Evolutionary conservation across 2,329 filamentous ascomycete genomes (phyloP).

Genomic region (Microdochium nivale): DNA sequence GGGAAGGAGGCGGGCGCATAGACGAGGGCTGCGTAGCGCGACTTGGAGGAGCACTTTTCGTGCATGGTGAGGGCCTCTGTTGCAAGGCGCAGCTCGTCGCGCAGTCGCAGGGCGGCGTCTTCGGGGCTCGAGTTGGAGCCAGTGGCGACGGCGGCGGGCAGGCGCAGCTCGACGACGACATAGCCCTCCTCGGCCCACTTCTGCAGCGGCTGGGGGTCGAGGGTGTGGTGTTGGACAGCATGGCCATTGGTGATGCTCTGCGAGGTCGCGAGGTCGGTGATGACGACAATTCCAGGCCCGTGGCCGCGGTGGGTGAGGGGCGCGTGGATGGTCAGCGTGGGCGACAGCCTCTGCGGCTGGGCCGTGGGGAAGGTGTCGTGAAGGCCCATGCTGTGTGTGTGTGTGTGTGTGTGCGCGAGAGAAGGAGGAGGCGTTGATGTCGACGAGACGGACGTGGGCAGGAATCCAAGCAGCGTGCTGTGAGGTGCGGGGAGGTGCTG

Average conservation of each 20-base stretch:
- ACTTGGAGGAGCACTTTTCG: slow-evolving; percentile 3
- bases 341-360: slow-evolving; percentile 5
- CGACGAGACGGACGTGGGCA: too few species aligned
- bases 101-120: slow-evolving; percentile 5
- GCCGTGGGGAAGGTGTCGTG: slow-evolving; percentile 7
- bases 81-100: slow-evolving; percentile 9
- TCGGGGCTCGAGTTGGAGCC: slow-evolving; percentile 6
- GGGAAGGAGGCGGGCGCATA: slow-evolving; percentile 5
- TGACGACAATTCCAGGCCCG: slow-evolving; percentile 26
- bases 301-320: slow-evolving; percentile 26
- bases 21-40: slow-evolving; percentile 3
- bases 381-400: neutral
- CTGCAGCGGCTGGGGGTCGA: slow-evolving; percentile 43
- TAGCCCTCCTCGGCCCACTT: slow-evolving; percentile 71
- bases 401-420: too few species aligned
- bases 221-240: slow-evolving; percentile 12
- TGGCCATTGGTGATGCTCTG: neutral
- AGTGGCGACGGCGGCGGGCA: slow-evolving; percentile 12
- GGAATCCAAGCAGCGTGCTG: too few species aligned
- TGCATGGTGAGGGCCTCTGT: slow-evolving; percentile 8
- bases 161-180: slow-evolving; percentile 45
- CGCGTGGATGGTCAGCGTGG: slow-evolving; percentile 15
- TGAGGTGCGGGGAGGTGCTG: too few species aligned
- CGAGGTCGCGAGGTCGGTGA: slow-evolving; percentile 13
- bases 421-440: too few species aligned